Percentiles rank a stretch among this genome's conserved stretches.
phyloP scores from a whole-genome alignment of 2,329 filamentous ascomycete genomes.

The Atkinsonella texensis region DNA sequence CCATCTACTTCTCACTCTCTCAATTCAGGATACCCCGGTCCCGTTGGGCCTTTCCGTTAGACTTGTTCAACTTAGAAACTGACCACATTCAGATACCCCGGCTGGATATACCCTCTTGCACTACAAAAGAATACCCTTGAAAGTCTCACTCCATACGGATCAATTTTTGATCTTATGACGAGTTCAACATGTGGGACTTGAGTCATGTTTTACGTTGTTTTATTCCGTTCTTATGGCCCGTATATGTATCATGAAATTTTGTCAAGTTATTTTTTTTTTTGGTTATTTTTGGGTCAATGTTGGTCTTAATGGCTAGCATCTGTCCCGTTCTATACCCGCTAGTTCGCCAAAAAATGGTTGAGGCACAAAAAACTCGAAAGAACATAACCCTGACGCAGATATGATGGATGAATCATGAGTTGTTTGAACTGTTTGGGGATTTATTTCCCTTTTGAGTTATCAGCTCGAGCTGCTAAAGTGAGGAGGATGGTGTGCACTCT shows the following conservation, averaged over 20 bases:
- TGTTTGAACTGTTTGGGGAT: neutral
- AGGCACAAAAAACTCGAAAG: conserved; percentile 16
- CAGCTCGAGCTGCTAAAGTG: neutral
- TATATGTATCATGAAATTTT: conserved; percentile 7
- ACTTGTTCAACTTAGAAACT: conserved; percentile 34
- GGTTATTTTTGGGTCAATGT: conserved; percentile 12
- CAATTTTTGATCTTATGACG: neutral
- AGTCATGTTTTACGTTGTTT: conserved; percentile 9
- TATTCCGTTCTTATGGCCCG: conserved; percentile 8
- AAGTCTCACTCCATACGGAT: conserved; percentile 11
- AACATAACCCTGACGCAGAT: conserved; percentile 20
- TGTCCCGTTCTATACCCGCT: conserved; percentile 23
- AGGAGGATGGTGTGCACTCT: neutral
- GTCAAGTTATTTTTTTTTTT: conserved; percentile 6
- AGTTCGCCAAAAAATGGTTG: conserved; percentile 17
- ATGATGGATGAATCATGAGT: neutral
- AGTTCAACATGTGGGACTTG: conserved; percentile 1
- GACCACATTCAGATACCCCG: conserved; percentile 43
- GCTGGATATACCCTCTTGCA: conserved; percentile 54
- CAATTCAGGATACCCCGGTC: conserved; percentile 90
- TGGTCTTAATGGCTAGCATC: conserved; percentile 22
- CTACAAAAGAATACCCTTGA: conserved; percentile 44
- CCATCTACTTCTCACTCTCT: conserved; percentile 92
- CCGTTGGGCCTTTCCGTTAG: conserved; percentile 85
- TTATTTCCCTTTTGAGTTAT: neutral